Conservation (phyloP, 768 basidiomycete genomes). For the Imleria badia region DNA sequence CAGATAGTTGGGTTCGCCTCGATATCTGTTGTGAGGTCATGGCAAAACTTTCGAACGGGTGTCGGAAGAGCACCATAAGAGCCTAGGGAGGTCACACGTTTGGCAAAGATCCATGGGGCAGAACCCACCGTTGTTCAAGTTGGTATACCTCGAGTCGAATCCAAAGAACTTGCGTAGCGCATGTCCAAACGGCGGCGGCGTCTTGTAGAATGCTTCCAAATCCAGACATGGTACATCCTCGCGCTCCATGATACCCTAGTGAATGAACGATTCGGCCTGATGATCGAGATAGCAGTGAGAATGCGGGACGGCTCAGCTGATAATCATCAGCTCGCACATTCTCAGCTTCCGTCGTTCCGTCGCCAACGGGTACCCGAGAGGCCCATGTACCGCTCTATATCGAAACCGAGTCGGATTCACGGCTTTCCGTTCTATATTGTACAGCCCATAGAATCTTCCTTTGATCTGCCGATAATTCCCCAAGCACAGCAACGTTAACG, state of each 20-base stretch:
- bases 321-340: too few species aligned
- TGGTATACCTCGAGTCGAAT: not conserved
- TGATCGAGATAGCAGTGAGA: too few species aligned
- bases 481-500: not conserved
- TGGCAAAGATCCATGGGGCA: too few species aligned
- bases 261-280: too few species aligned
- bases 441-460: not conserved
- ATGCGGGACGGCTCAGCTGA: too few species aligned
- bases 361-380: too few species aligned
- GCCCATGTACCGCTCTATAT: too few species aligned
- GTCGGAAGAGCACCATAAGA: conserved; percentile 51
- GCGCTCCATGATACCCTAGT: too few species aligned
- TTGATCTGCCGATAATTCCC: not conserved
- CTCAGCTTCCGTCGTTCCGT: too few species aligned
- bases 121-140: too few species aligned
- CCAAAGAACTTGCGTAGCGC: conserved; percentile 34
- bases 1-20: conserved; percentile 47
- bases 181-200: conserved; percentile 50
- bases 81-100: conserved; percentile 31
- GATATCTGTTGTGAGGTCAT: conserved; percentile 11
- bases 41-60: conserved; percentile 5
- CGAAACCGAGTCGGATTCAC: not conserved
- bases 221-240: too few species aligned
- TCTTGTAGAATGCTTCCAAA: not conserved
- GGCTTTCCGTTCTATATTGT: not conserved